Base-by-base conservation (phyloP, 768 basidiomycete genomes). In the Cyathus striatus region DNA sequence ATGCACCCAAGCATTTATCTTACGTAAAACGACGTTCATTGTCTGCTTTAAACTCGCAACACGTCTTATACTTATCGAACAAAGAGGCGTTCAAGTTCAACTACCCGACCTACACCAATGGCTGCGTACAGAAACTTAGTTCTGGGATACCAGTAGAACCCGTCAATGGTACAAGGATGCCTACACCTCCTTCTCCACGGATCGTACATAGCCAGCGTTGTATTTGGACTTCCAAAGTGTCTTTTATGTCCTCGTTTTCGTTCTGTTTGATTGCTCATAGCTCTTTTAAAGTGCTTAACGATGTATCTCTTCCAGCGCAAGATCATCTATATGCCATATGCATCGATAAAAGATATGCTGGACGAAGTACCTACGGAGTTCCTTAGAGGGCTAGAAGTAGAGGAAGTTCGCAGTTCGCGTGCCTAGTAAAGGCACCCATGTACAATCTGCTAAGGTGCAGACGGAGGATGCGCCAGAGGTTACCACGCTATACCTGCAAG, bases 291-390 rank as follows among this genome's bases (percentile, higher is more conserved):
- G 73, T 74, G 70, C 49, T 24, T 69, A 2, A 66, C 75, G 63
- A 60, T 77, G 54, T 52, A 74, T 3, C 21, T 73, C 1, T 73
- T 76, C 38, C 75, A 76, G 46, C 64, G 75, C 1, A 66, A 65
- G 38, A 64, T 78, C 27, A 73, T 78, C 18, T 78, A 78, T 54
- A 73, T 78, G 66, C 66, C 69, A 57, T 73, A 71, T 26, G 62
- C 61, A 0, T 74, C 74, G 1, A 60, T 64, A 0, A 66, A 53
- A 7, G 69, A 75, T 40, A 38, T 49, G 4, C 56, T 75, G 5
- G 42, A 46, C 0, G 44, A 55, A 14, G 49, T 60, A 2, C 49
- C 55, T 1, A 14, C 35, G 16, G 9, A 42, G 4, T 21, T 12
- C 5, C 44, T 59, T 0, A 39, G 40, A 25, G 42, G 44, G 3